Evolutionary conservation across 2,329 filamentous ascomycete genomes (phyloP), one percentile per base, ranked within the genome.

Genomic region (Zelopaecilomyces penicillatus): DNA sequence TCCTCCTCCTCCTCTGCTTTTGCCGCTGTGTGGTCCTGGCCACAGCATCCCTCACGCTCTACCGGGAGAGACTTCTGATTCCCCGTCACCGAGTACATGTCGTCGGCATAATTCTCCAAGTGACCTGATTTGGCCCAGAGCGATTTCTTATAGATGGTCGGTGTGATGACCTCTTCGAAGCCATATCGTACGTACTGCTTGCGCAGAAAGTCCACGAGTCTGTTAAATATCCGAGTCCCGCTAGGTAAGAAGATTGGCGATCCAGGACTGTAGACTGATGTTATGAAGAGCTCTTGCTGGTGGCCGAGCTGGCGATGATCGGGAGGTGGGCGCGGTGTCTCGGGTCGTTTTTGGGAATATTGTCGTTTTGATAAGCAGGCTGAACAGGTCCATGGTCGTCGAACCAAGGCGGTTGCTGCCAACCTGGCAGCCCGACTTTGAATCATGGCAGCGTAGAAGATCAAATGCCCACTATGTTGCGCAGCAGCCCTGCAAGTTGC

Each of bases 101-200:
- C 87, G 57, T 94, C 83, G 47, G 86, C 83, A 66, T 94, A 95
- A 62, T 94, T 94, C 44, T 91, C 82, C 73, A 90, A 81, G 54
- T 95, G 88, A 2, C 88, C 88, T 0, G 87, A 93, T 53, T 82
- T 83, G 56, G 86, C 81, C 89, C 88, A 95, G 30, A 95, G 68
- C 5, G 85, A 82, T 62, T 86, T 87, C 60, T 94, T 95, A 71
- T 93, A 95, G 58, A 95, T 93, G 40, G 82, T 93, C 2, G 89
- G 88, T 6, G 87, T 93, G 54, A 95, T 82, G 52, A 95, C 88
- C 62, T 95, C 88, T 53, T 89, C 76, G 61, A 91, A 94, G 48
- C 88, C 88, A 65, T 91, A 93, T 51, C 82, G 78, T 28, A 83
- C 78, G 58, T 95, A 95, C 60, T 95, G 87, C 47, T 82, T 82